phyloP scores from a whole-genome alignment of 2,329 filamentous ascomycete species.

The Monosporascus sp. region DNA sequence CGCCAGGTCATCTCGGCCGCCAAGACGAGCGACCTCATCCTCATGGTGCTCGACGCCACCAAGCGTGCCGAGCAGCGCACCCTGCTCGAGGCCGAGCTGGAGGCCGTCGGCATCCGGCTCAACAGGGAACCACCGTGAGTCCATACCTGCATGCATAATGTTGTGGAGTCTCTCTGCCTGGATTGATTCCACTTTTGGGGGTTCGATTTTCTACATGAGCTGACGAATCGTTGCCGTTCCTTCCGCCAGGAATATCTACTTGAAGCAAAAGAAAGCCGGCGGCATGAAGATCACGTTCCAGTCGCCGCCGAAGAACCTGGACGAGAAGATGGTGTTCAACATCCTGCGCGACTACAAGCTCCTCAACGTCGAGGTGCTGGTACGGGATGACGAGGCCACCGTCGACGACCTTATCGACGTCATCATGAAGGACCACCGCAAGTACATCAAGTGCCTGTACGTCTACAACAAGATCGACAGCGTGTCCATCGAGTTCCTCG shows the following conservation, averaged over 20 bases:
- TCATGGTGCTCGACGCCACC: conserved; percentile 96
- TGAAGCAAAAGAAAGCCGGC: conserved; percentile 91
- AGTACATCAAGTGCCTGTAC: conserved; percentile 92
- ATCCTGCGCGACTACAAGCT: conserved; percentile 98
- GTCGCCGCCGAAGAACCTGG: conserved; percentile 78
- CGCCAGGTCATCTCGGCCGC: conserved; percentile 95
- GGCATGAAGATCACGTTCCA: conserved; percentile 99
- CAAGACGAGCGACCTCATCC: conserved; percentile 94
- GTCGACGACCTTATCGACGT: conserved; percentile 99
- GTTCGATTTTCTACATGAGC: too few species aligned
- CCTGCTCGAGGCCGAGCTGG: conserved; percentile 83
- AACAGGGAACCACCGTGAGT: conserved; percentile 84
- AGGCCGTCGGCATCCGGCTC: conserved; percentile 89
- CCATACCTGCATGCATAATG: background rate
- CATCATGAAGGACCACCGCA: conserved; percentile 98
- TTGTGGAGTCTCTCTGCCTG: too few species aligned
- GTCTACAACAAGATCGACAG: conserved; percentile 99
- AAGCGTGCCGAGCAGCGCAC: conserved; percentile 92
- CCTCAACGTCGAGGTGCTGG: conserved; percentile 91
- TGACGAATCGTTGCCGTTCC: conserved; percentile 11
- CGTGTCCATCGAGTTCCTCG: conserved; percentile 87
- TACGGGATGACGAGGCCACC: conserved; percentile 90
- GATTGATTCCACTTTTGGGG: too few species aligned
- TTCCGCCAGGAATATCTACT: conserved; percentile 76
- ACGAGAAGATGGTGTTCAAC: conserved; percentile 98